phyloP scores from a whole-genome alignment of 2,329 filamentous ascomycete species.

The Alternaria sp. region DNA sequence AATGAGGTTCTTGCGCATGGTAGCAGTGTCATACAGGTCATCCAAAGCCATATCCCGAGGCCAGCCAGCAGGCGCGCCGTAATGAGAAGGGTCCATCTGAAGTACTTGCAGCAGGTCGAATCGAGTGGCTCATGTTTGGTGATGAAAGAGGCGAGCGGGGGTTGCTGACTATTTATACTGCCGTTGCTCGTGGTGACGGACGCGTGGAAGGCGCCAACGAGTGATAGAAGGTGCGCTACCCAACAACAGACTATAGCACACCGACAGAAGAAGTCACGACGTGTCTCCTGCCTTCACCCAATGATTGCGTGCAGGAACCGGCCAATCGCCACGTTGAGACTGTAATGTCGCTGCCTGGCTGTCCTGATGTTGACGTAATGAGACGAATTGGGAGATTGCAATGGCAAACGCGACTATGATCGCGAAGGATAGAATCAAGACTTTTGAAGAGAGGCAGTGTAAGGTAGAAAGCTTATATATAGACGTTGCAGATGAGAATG shows the following conservation, averaged over 20 bases:
- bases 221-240: slow-evolving; percentile 11
- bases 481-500: background rate
- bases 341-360: slow-evolving; percentile 1
- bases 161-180: slow-evolving; percentile 11
- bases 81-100: slow-evolving; percentile 12
- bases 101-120: slow-evolving; percentile 1
- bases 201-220: slow-evolving; percentile 4
- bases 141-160: background rate
- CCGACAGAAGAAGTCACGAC: background rate
- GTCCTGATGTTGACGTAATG: slow-evolving; percentile 5
- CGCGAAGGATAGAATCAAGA: background rate
- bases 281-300: slow-evolving; percentile 6
- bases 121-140: slow-evolving; percentile 1
- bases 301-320: background rate
- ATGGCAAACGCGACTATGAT: background rate
- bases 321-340: slow-evolving; percentile 2
- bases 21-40: slow-evolving; percentile 1
- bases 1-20: background rate
- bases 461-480: background rate
- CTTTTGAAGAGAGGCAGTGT: background rate
- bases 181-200: slow-evolving; percentile 10
- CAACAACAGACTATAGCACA: background rate
- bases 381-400: background rate
- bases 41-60: slow-evolving; percentile 2
- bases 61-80: slow-evolving; percentile 3